Base-by-base conservation (phyloP, 805 yeast species). In the Debaryomyces maramus region DNA sequence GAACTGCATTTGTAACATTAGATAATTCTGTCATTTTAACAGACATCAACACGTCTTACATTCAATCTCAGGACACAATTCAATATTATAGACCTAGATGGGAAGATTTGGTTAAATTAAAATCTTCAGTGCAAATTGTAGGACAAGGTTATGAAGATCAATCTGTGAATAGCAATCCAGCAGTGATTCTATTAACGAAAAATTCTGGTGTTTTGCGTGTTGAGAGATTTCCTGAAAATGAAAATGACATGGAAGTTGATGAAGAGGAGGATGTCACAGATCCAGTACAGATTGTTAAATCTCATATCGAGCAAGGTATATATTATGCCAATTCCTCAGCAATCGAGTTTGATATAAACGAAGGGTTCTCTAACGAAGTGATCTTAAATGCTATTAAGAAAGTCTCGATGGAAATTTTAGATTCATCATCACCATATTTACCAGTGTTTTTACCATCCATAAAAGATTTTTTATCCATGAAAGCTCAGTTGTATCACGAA, bases 241-340 rank as follows among this genome's bases (percentile, higher is more conserved):
- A 16, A 10, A 31, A 35, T 27, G 39, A 22, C 10, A 17, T 35
- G n/a, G 28, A 32, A 19, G 23, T 19, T 11, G 34, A 34, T 2
- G 40, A 56, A 5, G 53, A 47, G 2, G 47, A 48, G 1, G 56
- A 48, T 4, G 42, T 49, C 1, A 39, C 40, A 4, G 58, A 52
- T 16, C 51, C 60, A 8, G 41, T 53, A 7, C 48, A 50, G n/a
- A 70, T 81, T 34, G 68, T 86, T 23, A 83, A 82, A 54, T 77
- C 88, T 0, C 90, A 83, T 50, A 77, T 91, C 16, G 93, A 85
- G 48, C 97, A 90, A 60, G 96, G 90, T 0, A 78, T 90, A 1
- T 84, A 82, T 51, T 85, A 78, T 46, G 73, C 79, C 2, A 61
- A 68, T 60, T 53, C 73, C 61, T 31, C 70, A 3, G 74, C 70